Evolutionary conservation across 2,329 filamentous ascomycete species (phyloP).

Genomic region (Penicillium expansum): DNA sequence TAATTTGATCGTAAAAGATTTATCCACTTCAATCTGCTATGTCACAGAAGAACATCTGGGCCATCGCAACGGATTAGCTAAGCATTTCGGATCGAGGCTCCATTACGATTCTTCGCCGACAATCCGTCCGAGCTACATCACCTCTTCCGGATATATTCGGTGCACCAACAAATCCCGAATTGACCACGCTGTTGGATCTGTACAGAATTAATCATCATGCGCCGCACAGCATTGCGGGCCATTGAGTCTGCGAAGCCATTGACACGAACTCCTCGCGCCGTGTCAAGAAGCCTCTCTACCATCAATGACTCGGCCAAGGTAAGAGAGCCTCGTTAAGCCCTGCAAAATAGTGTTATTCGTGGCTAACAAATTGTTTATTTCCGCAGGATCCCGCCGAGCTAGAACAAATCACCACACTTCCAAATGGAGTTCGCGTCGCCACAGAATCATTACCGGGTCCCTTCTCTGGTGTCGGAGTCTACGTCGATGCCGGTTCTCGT

Average conservation of each 20-base stretch:
- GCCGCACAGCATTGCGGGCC: conserved; percentile 42
- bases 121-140: conserved; percentile 7
- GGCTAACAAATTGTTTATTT: conserved; percentile 7
- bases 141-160: conserved; percentile 14
- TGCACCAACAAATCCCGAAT: conserved; percentile 6
- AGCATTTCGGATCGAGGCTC: conserved; percentile 23
- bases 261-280: conserved; percentile 33
- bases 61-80: conserved; percentile 28
- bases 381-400: conserved; percentile 76
- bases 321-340: conserved; percentile 6
- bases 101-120: conserved; percentile 24
- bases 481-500: conserved; percentile 90
- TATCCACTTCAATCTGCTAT: background rate
- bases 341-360: background rate
- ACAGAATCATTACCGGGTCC: conserved; percentile 92
- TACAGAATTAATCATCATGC: conserved; percentile 30
- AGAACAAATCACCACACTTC: conserved; percentile 80
- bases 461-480: conserved; percentile 92
- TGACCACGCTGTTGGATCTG: background rate
- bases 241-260: conserved; percentile 40
- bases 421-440: conserved; percentile 91
- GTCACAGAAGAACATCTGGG: background rate
- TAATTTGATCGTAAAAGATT: background rate
- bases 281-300: conserved; percentile 39
- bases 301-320: conserved; percentile 38